Conservation (phyloP, 1,284 basidiomycete genomes). For the Ustilago hordei region DNA sequence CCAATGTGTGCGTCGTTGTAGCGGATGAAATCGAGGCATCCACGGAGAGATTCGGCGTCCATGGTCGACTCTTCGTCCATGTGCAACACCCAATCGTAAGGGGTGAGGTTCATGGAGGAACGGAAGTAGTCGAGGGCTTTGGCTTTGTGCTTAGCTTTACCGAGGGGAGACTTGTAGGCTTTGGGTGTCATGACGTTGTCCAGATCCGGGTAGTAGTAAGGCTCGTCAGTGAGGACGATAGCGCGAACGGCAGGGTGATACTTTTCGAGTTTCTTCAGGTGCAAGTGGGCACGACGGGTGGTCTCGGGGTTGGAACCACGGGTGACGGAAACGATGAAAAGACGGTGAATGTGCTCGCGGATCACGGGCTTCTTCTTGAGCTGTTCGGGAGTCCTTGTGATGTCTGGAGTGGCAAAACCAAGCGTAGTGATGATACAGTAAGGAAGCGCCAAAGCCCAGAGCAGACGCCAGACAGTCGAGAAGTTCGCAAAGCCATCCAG, state of each 20-base stretch:
- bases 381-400: conserved; percentile 67
- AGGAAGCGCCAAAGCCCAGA: conserved; percentile 70
- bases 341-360: conserved; percentile 70
- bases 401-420: conserved; percentile 68
- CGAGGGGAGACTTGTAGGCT: conserved; percentile 70
- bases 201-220: conserved; percentile 71
- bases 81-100: conserved; percentile 71
- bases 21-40: conserved; percentile 71
- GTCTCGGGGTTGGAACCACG: conserved; percentile 71
- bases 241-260: conserved; percentile 70
- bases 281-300: conserved; percentile 70
- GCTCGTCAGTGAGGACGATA: conserved; percentile 71
- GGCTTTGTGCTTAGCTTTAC: conserved; percentile 71
- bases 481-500: conserved; percentile 69
- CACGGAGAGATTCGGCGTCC: conserved; percentile 70
- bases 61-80: conserved; percentile 71
- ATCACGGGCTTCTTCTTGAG: conserved; percentile 70
- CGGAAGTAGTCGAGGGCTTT: conserved; percentile 71
- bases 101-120: conserved; percentile 69
- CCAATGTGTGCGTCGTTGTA: conserved; percentile 71
- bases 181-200: conserved; percentile 71
- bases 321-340: conserved; percentile 71
- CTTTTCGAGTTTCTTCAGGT: conserved; percentile 71
- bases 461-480: conserved; percentile 70
- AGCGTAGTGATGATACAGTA: conserved; percentile 70